Conservation (phyloP, 129 eudicot species). For the Sambucus nigra region DNA sequence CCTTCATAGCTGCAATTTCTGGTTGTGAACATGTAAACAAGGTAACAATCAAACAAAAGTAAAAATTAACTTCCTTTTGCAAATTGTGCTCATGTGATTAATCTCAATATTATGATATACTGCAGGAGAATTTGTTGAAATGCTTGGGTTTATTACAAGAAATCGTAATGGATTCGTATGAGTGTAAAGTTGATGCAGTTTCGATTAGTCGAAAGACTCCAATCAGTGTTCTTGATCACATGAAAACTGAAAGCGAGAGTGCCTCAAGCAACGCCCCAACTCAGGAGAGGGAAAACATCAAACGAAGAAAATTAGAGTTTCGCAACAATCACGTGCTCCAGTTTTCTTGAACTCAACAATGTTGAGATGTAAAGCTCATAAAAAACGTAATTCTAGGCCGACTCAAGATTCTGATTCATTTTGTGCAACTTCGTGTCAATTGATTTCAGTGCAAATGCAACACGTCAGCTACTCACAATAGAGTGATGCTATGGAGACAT, state of each 20-base stretch:
- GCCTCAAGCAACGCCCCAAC: not conserved
- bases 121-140: conserved; percentile 22
- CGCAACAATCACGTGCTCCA: not conserved
- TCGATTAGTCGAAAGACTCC: conserved; percentile 7
- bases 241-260: conserved; percentile 11
- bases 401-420: too few relatives aligned
- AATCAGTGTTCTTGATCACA: conserved; percentile 13
- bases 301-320: conserved; percentile 18
- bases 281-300: conserved; percentile 10
- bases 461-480: too few relatives aligned
- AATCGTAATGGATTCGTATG: conserved; percentile 3
- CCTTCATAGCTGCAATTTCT: conserved; percentile 15
- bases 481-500: too few relatives aligned
- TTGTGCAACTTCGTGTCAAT: too few relatives aligned
- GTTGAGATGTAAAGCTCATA: not conserved
- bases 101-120: not conserved
- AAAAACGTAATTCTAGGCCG: too few relatives aligned
- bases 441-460: too few relatives aligned
- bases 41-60: conserved; percentile 9
- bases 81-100: not conserved
- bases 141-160: conserved; percentile 22
- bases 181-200: not conserved
- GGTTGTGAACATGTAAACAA: conserved; percentile 25
- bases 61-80: not conserved
- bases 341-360: not conserved